Evolutionary conservation across 495 filamentous ascomycete species (phyloP).

Genomic region (Cryomyces minteri): DNA sequence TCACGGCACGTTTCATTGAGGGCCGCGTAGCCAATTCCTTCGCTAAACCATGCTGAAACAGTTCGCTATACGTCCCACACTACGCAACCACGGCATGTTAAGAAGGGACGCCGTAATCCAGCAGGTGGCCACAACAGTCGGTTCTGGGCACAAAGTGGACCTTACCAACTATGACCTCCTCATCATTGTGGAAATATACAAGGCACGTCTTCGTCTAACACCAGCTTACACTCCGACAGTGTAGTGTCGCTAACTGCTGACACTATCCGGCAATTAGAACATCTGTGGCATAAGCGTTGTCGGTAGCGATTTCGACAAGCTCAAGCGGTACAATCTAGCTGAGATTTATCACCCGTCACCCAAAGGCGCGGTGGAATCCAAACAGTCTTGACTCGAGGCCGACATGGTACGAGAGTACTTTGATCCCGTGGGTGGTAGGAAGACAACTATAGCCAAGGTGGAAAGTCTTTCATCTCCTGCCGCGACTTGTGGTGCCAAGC

Average conservation of each 20-base stretch:
- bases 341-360: conserved; percentile 38
- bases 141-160: conserved; percentile 60
- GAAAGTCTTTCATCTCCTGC: too few species aligned
- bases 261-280: conserved; percentile 29
- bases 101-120: conserved; percentile 63
- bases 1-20: not conserved
- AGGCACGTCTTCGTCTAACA: conserved; percentile 32
- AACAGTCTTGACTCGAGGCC: too few species aligned
- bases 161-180: conserved; percentile 64
- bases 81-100: conserved; percentile 61
- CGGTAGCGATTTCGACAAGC: conserved; percentile 43
- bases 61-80: conserved; percentile 80
- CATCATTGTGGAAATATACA: conserved; percentile 75
- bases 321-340: conserved; percentile 55
- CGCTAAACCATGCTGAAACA: conserved; percentile 19
- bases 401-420: too few species aligned
- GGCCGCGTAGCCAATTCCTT: not conserved
- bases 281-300: conserved; percentile 67
- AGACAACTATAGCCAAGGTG: too few species aligned
- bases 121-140: conserved; percentile 50
- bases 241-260: not conserved
- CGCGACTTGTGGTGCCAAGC: too few species aligned
- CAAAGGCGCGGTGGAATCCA: conserved; percentile 4
- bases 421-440: too few species aligned
- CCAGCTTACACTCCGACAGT: not conserved